phyloP scores from a whole-genome alignment of 2,329 filamentous ascomycete species.

The Diaporthe ilicicola region DNA sequence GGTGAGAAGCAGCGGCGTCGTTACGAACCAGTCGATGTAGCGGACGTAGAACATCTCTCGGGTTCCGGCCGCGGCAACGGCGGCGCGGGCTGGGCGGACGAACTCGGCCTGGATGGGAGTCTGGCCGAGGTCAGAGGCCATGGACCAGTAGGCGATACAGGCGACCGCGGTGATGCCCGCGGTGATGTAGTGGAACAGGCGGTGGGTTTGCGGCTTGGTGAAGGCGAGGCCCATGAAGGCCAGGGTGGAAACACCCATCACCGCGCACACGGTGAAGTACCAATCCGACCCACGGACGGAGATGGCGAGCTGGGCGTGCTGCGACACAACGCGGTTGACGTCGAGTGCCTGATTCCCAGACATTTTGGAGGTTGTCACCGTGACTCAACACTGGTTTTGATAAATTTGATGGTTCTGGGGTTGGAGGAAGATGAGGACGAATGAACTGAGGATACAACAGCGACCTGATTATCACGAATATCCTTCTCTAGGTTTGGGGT shows the following conservation, averaged over 20 bases:
- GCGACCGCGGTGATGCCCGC: constrained; percentile 66
- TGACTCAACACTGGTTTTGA: not conserved
- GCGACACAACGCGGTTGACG: constrained; percentile 54
- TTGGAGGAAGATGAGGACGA: not conserved
- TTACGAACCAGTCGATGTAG: constrained; percentile 72
- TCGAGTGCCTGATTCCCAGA: constrained; percentile 54
- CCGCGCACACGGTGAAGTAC: constrained; percentile 68
- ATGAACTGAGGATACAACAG: not conserved
- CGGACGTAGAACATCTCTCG: constrained; percentile 74
- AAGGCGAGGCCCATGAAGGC: constrained; percentile 60
- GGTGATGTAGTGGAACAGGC: constrained; percentile 72
- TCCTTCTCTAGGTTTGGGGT: constrained; percentile 4
- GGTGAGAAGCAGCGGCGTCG: constrained; percentile 69
- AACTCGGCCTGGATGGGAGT: constrained; percentile 71
- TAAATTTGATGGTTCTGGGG: too few relatives aligned
- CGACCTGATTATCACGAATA: constrained; percentile 7
- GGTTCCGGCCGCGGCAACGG: constrained; percentile 56
- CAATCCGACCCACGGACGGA: constrained; percentile 68
- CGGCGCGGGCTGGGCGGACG: constrained; percentile 46
- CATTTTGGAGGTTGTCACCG: constrained; percentile 33
- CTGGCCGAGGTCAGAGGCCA: constrained; percentile 73
- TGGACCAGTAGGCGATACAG: constrained; percentile 70
- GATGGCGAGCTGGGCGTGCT: constrained; percentile 65
- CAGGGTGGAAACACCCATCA: constrained; percentile 65
- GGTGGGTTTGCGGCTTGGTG: constrained; percentile 62